phyloP scores from a whole-genome alignment of 2,329 filamentous ascomycete genomes.

The Cadophora luteo-olivacea region DNA sequence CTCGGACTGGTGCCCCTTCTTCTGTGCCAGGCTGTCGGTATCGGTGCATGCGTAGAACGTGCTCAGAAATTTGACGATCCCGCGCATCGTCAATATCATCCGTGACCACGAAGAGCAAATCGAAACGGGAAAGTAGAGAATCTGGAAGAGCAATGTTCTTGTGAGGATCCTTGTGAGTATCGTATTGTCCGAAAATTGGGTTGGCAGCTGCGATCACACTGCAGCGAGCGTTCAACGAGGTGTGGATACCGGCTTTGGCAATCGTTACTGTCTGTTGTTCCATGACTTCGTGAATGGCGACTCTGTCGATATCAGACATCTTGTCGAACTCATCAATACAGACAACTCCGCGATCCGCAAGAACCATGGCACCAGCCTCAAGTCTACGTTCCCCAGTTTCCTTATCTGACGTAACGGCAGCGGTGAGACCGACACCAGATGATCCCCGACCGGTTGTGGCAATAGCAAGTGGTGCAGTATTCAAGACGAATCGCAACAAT shows the following conservation, averaged over 20 bases:
- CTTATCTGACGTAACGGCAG: constrained; percentile 94
- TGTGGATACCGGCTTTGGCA: constrained; percentile 97
- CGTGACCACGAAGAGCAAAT: constrained; percentile 95
- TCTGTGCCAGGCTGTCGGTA: constrained; percentile 93
- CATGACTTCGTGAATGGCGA: constrained; percentile 99
- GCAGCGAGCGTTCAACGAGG: constrained; percentile 93
- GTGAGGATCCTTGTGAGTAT: constrained; percentile 97
- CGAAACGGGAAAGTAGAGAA: constrained; percentile 96
- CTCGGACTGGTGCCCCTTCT: constrained; percentile 92
- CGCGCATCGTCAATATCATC: constrained; percentile 96
- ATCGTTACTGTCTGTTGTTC: constrained; percentile 99
- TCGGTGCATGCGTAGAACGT: constrained; percentile 95
- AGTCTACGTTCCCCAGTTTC: constrained; percentile 94
- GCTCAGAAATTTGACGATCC: constrained; percentile 91
- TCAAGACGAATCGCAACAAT: constrained; percentile 92
- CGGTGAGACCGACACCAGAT: constrained; percentile 96
- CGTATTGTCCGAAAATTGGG: constrained; percentile 97
- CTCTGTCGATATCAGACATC: constrained; percentile 97
- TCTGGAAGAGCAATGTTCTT: constrained; percentile 98
- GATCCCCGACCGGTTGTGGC: constrained; percentile 96
- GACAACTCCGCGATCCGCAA: constrained; percentile 94
- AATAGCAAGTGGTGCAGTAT: constrained; percentile 94
- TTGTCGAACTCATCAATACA: constrained; percentile 99
- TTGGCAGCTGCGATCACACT: constrained; percentile 97
- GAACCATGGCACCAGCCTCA: constrained; percentile 98